These are phyloP conservation scores for Rhynchosporium graminicola DNA, from an alignment of 2,329 filamentous ascomycete species.

Conservation along the genomic window DNA sequence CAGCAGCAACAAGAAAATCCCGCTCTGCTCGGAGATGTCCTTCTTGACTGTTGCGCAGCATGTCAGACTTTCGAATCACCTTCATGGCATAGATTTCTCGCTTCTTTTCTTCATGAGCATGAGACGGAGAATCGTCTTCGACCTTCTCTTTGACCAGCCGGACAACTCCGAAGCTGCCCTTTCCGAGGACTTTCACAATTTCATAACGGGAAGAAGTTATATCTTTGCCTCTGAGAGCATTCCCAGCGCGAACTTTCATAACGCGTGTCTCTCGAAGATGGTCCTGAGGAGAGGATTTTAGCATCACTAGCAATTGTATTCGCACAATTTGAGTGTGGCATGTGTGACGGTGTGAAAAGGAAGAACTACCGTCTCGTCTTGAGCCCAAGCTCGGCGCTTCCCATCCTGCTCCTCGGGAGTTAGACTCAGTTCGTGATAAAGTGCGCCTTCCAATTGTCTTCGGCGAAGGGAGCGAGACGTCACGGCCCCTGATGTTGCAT, in stretches of 20 bases:
- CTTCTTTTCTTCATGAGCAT: slow-evolving; percentile 28
- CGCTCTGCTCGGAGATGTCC: slow-evolving; percentile 88
- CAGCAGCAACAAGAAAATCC: slow-evolving; percentile 86
- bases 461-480: slow-evolving; percentile 63
- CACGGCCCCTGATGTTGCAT: slow-evolving; percentile 56
- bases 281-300: slow-evolving; percentile 41
- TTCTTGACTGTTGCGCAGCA: slow-evolving; percentile 89
- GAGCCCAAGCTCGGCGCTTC: slow-evolving; percentile 59
- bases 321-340: not conserved
- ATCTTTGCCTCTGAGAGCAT: slow-evolving; percentile 44
- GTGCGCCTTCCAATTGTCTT: slow-evolving; percentile 61
- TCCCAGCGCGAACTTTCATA: slow-evolving; percentile 61
- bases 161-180: slow-evolving; percentile 93
- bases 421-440: slow-evolving; percentile 51
- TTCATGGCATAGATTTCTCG: slow-evolving; percentile 91
- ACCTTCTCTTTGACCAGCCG: slow-evolving; percentile 73
- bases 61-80: slow-evolving; percentile 89
- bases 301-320: not conserved
- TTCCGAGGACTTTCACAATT: slow-evolving; percentile 78
- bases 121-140: slow-evolving; percentile 1
- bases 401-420: slow-evolving; percentile 53
- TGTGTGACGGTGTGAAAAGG: too few species aligned
- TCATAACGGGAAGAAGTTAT: slow-evolving; percentile 70
- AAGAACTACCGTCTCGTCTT: slow-evolving; percentile 56
- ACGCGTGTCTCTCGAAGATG: slow-evolving; percentile 73